Conservation (phyloP, 2,329 filamentous ascomycete genomes). For the Pseudogymnoascus sp. region DNA sequence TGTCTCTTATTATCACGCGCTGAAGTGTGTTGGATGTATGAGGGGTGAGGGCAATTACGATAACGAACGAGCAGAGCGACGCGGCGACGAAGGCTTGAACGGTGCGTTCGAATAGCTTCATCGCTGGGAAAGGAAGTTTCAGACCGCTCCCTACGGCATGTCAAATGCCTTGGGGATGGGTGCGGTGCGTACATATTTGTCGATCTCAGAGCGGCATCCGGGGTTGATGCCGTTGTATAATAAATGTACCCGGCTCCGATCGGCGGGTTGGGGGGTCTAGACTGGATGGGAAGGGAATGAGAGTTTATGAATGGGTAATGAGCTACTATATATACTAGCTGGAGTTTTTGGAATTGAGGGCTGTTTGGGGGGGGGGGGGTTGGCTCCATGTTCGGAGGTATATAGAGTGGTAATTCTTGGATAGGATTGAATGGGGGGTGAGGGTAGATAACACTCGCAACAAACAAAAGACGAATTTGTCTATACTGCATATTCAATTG, state of each 20-base stretch:
- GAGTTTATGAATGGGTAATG: background rate
- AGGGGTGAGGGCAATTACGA: background rate
- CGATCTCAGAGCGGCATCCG: background rate
- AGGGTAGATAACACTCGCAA: background rate
- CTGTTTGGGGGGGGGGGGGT: no score
- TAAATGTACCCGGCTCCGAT: background rate
- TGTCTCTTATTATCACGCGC: conserved; percentile 70
- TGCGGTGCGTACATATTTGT: background rate
- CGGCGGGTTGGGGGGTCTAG: background rate
- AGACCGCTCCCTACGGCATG: background rate
- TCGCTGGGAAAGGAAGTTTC: background rate
- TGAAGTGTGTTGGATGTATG: conserved; percentile 32
- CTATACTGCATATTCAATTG: background rate
- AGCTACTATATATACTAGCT: background rate
- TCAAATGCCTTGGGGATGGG: background rate
- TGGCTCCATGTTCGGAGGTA: background rate
- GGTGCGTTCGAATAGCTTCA: background rate
- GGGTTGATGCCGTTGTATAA: background rate
- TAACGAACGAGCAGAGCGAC: background rate
- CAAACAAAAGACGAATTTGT: background rate
- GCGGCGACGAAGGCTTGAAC: background rate
- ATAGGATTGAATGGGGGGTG: background rate
- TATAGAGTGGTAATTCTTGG: background rate
- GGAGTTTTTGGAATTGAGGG: background rate
- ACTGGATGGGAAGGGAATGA: background rate